Conservation (phyloP, 2,329 filamentous ascomycete species). For the Myriosclerotinia curreyana region DNA sequence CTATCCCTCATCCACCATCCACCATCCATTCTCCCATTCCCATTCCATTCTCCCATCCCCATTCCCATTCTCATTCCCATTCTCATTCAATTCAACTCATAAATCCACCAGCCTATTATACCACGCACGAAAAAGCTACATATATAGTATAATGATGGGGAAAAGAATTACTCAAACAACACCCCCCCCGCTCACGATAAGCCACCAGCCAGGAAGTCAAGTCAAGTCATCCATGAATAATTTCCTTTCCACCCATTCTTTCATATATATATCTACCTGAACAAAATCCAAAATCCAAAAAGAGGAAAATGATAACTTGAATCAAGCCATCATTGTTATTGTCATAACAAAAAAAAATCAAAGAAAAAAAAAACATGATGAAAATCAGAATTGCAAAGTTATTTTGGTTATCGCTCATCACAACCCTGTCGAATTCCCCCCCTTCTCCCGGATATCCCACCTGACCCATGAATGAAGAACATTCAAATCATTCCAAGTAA, state of each 20-base stretch:
- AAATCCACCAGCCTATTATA: no score
- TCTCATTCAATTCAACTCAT: no score
- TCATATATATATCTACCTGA: background rate
- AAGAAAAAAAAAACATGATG: background rate
- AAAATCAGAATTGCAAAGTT: background rate
- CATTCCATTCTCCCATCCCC: no score
- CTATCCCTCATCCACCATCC: no score
- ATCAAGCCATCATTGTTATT: conserved; percentile 6
- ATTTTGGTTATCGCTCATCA: conserved; percentile 1
- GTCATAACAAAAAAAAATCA: background rate
- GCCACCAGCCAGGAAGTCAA: no score
- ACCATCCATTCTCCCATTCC: no score
- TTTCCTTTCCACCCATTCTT: background rate
- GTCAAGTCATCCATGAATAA: background rate
- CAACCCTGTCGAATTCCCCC: background rate
- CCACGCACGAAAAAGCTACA: no score
- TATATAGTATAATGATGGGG: no score
- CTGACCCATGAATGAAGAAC: background rate
- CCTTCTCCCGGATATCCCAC: background rate
- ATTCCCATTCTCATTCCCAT: no score
- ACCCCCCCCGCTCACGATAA: no score
- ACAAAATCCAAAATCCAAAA: conserved; percentile 6
- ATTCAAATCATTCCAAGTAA: conserved; percentile 3
- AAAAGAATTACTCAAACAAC: no score
- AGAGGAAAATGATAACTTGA: background rate